Base-by-base conservation (phyloP, 352 stramenopile species). In the Elongisporangium senticosum region DNA sequence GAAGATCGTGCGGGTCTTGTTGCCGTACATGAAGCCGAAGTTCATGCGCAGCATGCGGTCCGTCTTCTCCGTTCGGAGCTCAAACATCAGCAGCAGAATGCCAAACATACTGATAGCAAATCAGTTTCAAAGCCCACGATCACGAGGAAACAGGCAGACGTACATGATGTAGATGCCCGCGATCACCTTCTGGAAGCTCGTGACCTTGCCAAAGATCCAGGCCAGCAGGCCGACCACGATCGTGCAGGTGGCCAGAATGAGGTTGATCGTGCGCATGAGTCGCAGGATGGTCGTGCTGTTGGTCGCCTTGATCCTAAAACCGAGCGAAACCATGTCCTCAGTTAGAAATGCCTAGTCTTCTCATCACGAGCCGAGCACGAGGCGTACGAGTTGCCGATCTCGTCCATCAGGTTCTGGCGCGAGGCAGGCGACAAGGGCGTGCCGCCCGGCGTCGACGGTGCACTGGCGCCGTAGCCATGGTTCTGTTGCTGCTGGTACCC, bases 1-100 rank as follows among this genome's bases (percentile, higher is more conserved):
- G 63, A 95, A 95, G 43, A 89, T 84, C 13, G 86, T 95, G 67
- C 86, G 86, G 53, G 86, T 93, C 69, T 84, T 83, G 76, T 93
- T 90, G 70, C 83, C 86, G 63, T 93, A 95, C 86, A 95, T 95
- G 63, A 95, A 95, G 50, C 86, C 86, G 71, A 95, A 93, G 77
- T 95, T 95, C 48, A 72, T 66, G 63, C 86, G 86, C 69, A 93
- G 71, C 17, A 95, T 67, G 49, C 72, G 71, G 56, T 95, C 86
- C 11, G 91, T 71, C 56, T 89, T 88, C 33, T 92, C 82, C 20
- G 82, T 93, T 49, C 86, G 86, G 50, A 95, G 71, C 69, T 95
- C 86, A 61, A 95, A 95, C 23, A 74, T 73, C 49, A 95, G 65
- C 61, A 95, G 59, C 65, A 95, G 64, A 51, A 64, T 62, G 2